phyloP scores from a whole-genome alignment of 2,329 filamentous ascomycete genomes.

The Nemania serpens region DNA sequence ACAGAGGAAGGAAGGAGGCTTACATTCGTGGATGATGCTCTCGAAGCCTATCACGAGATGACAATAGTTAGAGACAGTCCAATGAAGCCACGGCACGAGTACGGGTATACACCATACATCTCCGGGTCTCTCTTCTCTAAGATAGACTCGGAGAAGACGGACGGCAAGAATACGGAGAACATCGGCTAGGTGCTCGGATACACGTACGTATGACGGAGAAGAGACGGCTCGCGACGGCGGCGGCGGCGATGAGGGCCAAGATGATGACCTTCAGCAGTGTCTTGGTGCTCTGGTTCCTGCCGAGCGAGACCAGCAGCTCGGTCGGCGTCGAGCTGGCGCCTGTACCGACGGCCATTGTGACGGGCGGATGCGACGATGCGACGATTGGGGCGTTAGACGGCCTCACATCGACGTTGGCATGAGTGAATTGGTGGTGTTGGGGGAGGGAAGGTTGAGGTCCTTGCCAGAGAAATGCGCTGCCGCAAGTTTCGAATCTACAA shows the following conservation, averaged over 20 bases:
- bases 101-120: too few species aligned
- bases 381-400: constrained; percentile 24
- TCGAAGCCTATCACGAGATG: constrained; percentile 72
- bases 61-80: constrained; percentile 1
- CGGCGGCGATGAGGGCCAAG: constrained; percentile 85
- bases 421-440: constrained; percentile 9
- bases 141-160: too few species aligned
- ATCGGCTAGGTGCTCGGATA: neutral
- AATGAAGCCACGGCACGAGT: constrained; percentile 14
- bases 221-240: constrained; percentile 88
- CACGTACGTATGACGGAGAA: constrained; percentile 95
- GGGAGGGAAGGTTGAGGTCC: neutral
- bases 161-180: too few species aligned
- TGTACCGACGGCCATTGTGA: constrained; percentile 46
- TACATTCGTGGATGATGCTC: constrained; percentile 99
- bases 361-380: constrained; percentile 35
- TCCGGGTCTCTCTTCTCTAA: too few species aligned
- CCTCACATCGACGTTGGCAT: constrained; percentile 37
- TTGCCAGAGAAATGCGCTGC: constrained; percentile 5
- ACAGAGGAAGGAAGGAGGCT: constrained; percentile 49
- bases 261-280: constrained; percentile 88
- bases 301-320: constrained; percentile 66
- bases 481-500: neutral
- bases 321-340: constrained; percentile 38
- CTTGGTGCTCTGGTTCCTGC: constrained; percentile 80